Evolutionary conservation across 805 yeast genomes (phyloP), one percentile per base, ranked within the genome.

Genomic region (Monosporozyma yasuniensis): DNA sequence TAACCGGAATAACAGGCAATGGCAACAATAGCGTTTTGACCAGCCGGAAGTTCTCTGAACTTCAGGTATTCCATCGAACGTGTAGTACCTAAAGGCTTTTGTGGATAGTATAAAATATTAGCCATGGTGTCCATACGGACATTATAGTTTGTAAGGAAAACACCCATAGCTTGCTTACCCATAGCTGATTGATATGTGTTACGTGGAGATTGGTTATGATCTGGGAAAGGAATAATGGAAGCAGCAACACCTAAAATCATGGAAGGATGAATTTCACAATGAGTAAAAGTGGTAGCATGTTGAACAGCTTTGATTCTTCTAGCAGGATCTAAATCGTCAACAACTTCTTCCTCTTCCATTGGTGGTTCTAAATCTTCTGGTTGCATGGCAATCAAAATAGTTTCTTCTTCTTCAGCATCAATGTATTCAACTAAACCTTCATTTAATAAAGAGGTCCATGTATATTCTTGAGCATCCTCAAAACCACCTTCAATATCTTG

Each of bases 131-230:
- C 99, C 99, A 93, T 93, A 72, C 99, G 87, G 48, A 91, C 96
- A 52, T 84, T 79, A 69, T 91, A 93, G 65, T 93, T 93, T 4
- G 99, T 93, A 61, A 91, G 77, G 69, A 87, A 91, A 9, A 93
- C 98, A 66, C 99, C 99, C 99, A 93, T 93, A 51, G 99, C 99
- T 73, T 93, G 99, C 71, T 93, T 93, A 81, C 99, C 99, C 99
- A 93, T 93, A 56, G 99, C 99, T 67, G 96, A 90, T 74, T 93
- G 99, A 71, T 93, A 93, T 3, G 99, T 93, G 67, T 93, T 93
- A 82, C 99, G 91, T 53, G 99, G 99, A 53, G 97, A 90, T 75
- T 93, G 99, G 70, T 93, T 93, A 71, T 93, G 99, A 72, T 93
- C 99, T 12, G 99, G 99, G 86, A 93, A 93, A 18, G 99, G 99